Percentiles rank a stretch among this genome's conserved stretches.
phyloP scores from a whole-genome alignment of 129 eudicot genomes.

The Dittrichia graveolens region DNA sequence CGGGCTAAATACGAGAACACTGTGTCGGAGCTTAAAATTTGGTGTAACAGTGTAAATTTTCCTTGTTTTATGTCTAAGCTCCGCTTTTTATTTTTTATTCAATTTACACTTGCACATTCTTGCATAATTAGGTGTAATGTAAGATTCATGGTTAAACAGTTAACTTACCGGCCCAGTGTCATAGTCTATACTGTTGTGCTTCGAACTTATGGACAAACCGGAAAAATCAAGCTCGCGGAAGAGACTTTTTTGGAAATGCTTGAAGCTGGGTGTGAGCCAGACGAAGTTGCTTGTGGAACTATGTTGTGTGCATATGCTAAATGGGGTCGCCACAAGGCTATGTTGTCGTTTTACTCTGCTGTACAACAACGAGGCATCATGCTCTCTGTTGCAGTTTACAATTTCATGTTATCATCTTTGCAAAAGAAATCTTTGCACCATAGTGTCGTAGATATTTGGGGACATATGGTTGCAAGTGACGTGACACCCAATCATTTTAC shows the following conservation, averaged over 20 bases:
- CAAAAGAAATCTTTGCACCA: constrained; percentile 84
- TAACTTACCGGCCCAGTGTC: constrained; percentile 87
- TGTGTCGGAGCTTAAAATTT: neutral
- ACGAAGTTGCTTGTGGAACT: constrained; percentile 98
- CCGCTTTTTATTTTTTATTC: neutral
- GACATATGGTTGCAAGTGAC: constrained; percentile 53
- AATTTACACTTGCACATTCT: neutral
- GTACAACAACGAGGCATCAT: constrained; percentile 70
- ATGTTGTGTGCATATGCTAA: constrained; percentile 94
- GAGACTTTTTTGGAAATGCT: constrained; percentile 95
- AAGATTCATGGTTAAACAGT: constrained; percentile 79
- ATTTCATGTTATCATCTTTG: constrained; percentile 94
- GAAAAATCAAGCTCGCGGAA: constrained; percentile 90
- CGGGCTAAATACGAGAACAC: neutral
- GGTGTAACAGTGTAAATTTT: neutral
- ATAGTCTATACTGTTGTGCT: constrained; percentile 79
- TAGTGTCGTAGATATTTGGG: constrained; percentile 65
- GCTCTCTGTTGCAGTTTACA: constrained; percentile 67
- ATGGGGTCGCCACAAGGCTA: constrained; percentile 93
- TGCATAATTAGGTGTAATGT: constrained; percentile 56
- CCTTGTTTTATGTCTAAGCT: neutral
- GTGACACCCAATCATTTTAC: constrained; percentile 70
- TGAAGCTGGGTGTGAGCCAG: constrained; percentile 95
- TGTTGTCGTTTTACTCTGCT: constrained; percentile 85
- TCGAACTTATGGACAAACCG: constrained; percentile 91